Conservation (phyloP, 257 asterid genomes). For the Euphrasia confusa region DNA sequence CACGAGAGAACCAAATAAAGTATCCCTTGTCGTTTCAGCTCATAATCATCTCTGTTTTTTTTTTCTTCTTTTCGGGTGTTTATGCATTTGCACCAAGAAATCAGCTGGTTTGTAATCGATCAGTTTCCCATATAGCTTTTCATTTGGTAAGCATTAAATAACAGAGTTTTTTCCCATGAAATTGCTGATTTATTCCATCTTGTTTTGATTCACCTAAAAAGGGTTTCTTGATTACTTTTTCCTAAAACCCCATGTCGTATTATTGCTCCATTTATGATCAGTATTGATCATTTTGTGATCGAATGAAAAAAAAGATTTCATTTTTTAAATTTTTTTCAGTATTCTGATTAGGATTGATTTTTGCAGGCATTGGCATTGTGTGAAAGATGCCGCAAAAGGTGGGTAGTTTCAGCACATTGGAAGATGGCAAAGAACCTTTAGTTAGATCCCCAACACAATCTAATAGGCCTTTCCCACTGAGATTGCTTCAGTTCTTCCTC, state of each 20-base stretch:
- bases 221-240: constrained; percentile 16
- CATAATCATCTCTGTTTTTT: constrained; percentile 8
- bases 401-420: constrained; percentile 59
- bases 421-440: constrained; percentile 55
- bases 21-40: constrained; percentile 12
- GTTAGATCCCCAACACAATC: constrained; percentile 36
- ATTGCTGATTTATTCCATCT: constrained; percentile 5
- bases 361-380: constrained; percentile 7
- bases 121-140: constrained; percentile 21
- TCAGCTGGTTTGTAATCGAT: constrained; percentile 22
- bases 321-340: constrained; percentile 5
- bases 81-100: constrained; percentile 8
- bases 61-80: too few relatives aligned
- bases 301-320: background rate
- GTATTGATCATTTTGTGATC: background rate
- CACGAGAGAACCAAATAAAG: constrained; percentile 12
- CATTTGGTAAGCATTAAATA: constrained; percentile 24
- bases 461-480: constrained; percentile 54
- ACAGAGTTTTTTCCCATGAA: background rate
- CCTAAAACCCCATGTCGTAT: constrained; percentile 12
- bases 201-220: background rate
- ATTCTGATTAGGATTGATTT: constrained; percentile 25
- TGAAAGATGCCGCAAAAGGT: constrained; percentile 60
- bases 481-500: constrained; percentile 64
- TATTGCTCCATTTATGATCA: background rate